Percentiles rank a stretch among this genome's conserved stretches.
Conservation (phyloP, 2,329 filamentous ascomycete species). For the Apiospora malaysiana region DNA sequence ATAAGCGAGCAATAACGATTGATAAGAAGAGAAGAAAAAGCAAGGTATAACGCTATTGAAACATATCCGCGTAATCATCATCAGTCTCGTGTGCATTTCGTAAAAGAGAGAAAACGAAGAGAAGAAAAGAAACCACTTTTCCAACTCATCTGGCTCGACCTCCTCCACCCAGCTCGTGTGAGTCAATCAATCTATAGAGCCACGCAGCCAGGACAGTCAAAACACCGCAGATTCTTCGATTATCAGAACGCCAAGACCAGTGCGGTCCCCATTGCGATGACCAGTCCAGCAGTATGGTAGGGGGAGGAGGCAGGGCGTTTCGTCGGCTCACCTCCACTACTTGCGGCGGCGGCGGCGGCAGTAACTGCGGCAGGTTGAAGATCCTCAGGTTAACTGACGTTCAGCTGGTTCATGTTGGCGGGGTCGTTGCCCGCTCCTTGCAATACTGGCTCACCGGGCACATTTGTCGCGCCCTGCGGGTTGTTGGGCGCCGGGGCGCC, state of each 20-base stretch:
- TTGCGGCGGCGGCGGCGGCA: not conserved
- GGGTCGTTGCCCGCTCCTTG: not conserved
- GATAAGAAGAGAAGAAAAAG: not conserved
- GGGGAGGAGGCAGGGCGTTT: too few species aligned
- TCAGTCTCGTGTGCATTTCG: not conserved
- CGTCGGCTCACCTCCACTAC: not conserved
- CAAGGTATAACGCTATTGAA: not conserved
- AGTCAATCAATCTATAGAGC: too few species aligned
- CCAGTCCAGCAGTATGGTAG: too few species aligned
- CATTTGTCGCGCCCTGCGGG: too few species aligned
- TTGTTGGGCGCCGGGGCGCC: too few species aligned
- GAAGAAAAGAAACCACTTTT: not conserved
- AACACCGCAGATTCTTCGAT: too few species aligned
- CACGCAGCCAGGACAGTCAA: too few species aligned
- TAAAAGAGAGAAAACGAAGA: not conserved
- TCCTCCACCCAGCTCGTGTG: too few species aligned
- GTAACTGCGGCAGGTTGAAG: not conserved
- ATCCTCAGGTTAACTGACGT: not conserved
- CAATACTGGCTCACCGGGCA: not conserved
- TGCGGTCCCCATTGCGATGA: too few species aligned
- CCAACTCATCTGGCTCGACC: too few species aligned
- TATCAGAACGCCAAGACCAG: too few species aligned
- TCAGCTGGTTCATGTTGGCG: not conserved
- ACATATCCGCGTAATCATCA: not conserved
- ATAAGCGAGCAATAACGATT: not conserved